A percentile compares a stretch with the other conserved stretches of the same genome.
Evolutionary conservation across 202 grass and related monocot genomes (phyloP).

Genomic region (Brachypodium distachyon): DNA sequence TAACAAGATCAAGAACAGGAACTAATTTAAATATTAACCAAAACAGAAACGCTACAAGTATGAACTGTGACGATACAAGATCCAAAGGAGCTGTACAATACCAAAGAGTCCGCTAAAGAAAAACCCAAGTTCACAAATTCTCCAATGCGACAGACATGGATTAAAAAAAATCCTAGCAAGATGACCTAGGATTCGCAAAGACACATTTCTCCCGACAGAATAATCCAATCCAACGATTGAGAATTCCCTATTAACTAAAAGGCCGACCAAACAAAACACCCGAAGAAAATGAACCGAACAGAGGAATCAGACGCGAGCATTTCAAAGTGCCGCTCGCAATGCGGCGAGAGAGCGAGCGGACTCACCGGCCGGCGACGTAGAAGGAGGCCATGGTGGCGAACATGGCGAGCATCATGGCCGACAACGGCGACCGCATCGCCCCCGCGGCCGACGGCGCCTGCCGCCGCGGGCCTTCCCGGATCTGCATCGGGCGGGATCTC

Average conservation of each 20-base stretch:
- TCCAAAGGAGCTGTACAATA: neutral
- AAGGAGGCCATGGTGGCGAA: slow-evolving; percentile 93
- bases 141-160: neutral
- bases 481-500: slow-evolving; percentile 68
- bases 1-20: neutral
- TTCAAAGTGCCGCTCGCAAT: neutral
- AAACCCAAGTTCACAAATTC: neutral
- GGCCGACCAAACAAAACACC: neutral
- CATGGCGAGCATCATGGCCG: slow-evolving; percentile 85
- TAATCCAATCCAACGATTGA: neutral
- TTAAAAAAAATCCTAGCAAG: neutral
- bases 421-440: slow-evolving; percentile 57
- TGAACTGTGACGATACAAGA: neutral
- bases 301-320: neutral
- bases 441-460: slow-evolving; percentile 4
- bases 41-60: neutral
- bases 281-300: neutral
- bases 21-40: neutral
- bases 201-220: neutral
- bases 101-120: neutral
- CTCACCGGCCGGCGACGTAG: slow-evolving; percentile 93
- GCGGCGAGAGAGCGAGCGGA: neutral
- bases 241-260: neutral
- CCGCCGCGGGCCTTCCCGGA: slow-evolving; percentile 53
- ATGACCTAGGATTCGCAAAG: neutral